Evolutionary conservation across 768 basidiomycete genomes (phyloP).

Genomic region (Lactarius hatsudake): DNA sequence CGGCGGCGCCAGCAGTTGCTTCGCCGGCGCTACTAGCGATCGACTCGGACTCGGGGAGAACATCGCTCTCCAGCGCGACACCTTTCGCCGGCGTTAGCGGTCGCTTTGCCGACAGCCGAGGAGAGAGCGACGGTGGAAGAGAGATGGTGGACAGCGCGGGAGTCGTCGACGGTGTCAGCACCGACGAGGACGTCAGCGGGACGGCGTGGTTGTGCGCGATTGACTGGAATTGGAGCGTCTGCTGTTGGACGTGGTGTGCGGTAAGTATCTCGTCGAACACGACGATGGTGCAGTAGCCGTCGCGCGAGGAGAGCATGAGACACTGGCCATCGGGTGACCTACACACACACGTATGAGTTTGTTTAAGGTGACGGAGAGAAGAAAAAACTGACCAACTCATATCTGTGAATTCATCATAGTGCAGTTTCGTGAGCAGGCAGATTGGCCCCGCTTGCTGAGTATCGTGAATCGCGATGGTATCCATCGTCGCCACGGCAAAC

Average conservation of each 20-base stretch:
- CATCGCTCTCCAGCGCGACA: constrained; percentile 3
- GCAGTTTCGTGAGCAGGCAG: constrained; percentile 87
- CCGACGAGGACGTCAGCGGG: constrained; percentile 46
- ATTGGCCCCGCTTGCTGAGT: constrained; percentile 94
- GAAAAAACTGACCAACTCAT: constrained; percentile 74
- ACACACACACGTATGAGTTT: constrained; percentile 42
- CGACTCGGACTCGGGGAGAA: constrained; percentile 27
- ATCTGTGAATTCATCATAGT: constrained; percentile 98
- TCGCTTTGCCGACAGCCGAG: constrained; percentile 28
- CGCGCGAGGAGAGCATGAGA: constrained; percentile 85
- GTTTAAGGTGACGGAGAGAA: not conserved
- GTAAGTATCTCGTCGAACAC: constrained; percentile 94
- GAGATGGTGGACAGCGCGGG: constrained; percentile 33
- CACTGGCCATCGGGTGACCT: constrained; percentile 98
- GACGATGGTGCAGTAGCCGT: constrained; percentile 95
- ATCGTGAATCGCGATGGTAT: constrained; percentile 91
- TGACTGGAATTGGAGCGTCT: constrained; percentile 83
- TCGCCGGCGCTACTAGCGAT: constrained; percentile 28
- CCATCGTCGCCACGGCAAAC: constrained; percentile 95
- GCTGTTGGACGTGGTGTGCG: constrained; percentile 86
- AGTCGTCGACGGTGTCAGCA: constrained; percentile 39
- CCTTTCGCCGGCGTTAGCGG: constrained; percentile 34
- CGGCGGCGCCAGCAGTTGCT: not conserved
- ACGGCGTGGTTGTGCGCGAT: constrained; percentile 85
- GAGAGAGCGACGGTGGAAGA: constrained; percentile 24